These are phyloP conservation scores for Neurospora sp. DNA, from an alignment of 495 filamentous ascomycete genomes.

Conservation along the genomic window DNA sequence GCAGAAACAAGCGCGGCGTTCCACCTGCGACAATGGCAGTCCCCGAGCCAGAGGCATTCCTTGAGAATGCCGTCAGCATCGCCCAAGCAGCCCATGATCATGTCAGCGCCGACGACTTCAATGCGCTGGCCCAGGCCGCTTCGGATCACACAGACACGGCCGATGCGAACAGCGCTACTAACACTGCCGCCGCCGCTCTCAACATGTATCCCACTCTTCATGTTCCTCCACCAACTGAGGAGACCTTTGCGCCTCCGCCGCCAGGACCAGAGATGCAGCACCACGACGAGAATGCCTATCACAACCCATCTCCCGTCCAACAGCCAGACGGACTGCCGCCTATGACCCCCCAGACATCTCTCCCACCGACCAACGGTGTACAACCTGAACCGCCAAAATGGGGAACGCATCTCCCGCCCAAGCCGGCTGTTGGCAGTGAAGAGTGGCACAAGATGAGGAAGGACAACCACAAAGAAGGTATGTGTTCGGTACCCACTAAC, in stretches of 20 bases:
- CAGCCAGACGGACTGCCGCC: constrained; percentile 38
- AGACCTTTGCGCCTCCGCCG: constrained; percentile 46
- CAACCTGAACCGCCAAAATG: constrained; percentile 15
- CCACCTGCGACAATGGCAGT: constrained; percentile 29
- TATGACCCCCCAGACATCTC: constrained; percentile 32
- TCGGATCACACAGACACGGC: constrained; percentile 35
- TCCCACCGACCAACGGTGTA: constrained; percentile 23
- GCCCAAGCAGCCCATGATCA: constrained; percentile 36
- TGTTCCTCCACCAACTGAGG: constrained; percentile 60
- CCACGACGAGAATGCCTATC: constrained; percentile 25
- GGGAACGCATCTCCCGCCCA: constrained; percentile 28
- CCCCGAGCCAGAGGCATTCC: constrained; percentile 28
- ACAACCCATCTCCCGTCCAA: constrained; percentile 23
- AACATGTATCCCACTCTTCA: constrained; percentile 59
- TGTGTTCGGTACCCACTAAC: constrained; percentile 11
- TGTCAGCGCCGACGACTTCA: constrained; percentile 37
- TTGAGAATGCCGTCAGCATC: constrained; percentile 36
- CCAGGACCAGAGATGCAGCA: constrained; percentile 12
- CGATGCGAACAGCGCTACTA: constrained; percentile 44
- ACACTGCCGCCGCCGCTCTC: constrained; percentile 59
- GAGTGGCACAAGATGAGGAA: constrained; percentile 97
- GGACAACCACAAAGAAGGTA: constrained; percentile 99
- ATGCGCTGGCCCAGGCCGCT: constrained; percentile 36
- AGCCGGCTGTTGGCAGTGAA: constrained; percentile 87
- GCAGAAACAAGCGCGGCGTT: constrained; percentile 34